Evolutionary conservation across 2,329 filamentous ascomycete genomes (phyloP), one percentile per base, ranked within the genome.

Genomic region (Sphaerulina musiva): DNA sequence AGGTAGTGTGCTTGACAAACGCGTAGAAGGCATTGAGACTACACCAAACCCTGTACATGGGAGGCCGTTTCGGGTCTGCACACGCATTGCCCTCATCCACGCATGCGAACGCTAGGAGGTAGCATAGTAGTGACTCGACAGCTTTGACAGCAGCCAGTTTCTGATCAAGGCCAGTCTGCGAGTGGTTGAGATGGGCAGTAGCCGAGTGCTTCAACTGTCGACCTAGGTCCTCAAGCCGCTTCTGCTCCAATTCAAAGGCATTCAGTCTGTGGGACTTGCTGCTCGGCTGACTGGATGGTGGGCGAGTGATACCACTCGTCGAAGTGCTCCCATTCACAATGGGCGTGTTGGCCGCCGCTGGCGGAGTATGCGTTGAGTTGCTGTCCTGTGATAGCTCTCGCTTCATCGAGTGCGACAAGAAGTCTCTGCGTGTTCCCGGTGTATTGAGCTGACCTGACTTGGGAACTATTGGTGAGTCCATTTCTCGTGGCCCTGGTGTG

Each of bases 151-250:
- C 74, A 52, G 63, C 65, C 14, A 63, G 53, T 26, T 60, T 62
- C 42, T 60, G 53, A 31, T 63, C 58, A 14, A 48, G 52, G 29
- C 49, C 26, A 5, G 45, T 45, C 32, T 55, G 52, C 38, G 49
- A 38, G 29, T 58, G 43, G 32, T 47, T 60, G 40, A 55, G 44
- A 48, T 73, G 67, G 49, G 70, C 71, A 40, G 70, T 67, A 2
- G 70, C 69, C 46, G 73, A 70, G 50, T 76, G 74, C 63, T 78
- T 78, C n/a, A 77, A 64, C 1, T 72, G 68, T 6, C 73, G 70
- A 8, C 74, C 75, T 50, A 74, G 67, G 3, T 62, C 65, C 38
- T 74, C 72, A 42, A 74, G 62, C 32, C 72, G 72, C 47, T 66
- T 66, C 11, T 72, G 73, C 17, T 70, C 68, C 1, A 68, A 63